Base-by-base conservation (phyloP, 2,329 filamentous ascomycete genomes). In the Trichoderma afroharzianum region DNA sequence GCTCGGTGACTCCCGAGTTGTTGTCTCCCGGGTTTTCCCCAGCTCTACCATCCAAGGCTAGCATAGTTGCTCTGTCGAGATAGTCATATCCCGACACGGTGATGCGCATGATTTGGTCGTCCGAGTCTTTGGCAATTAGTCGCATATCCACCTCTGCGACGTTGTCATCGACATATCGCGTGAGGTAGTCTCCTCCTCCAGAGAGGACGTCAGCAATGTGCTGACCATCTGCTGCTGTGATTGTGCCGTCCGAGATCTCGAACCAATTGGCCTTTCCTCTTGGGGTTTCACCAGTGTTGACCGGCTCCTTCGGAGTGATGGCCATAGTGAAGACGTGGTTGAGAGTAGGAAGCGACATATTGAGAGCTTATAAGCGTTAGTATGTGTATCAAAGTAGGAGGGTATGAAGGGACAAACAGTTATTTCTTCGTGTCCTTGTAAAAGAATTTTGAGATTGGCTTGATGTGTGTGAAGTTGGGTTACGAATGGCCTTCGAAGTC, bases 251-350 rank as follows among this genome's bases (percentile, higher is more conserved):
- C 9, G 55, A 36, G 39, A 69, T 53, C 26, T 69, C 66, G 36
- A 69, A 62, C 66, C 66, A 69, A 15, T 62, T 69, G 32, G 66
- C 57, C 15, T 69, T 69, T 28, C 66, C 66, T 15, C 66, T 61
- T 26, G 66, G 66, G 0, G 66, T 69, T 53, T 61, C 39, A n/a
- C 66, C 66, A 4, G 26, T n/a, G 15, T 69, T 18, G 14, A 62
- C 6, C 1, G 66, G 57, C 7, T n/a, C 32, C 15, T 69, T 69
- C 6, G 57, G 39, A 1, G 39, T 69, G 18, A 69, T 59, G 21
- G 66, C n/a, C 66, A 69, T 62, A 5, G 36, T 69, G 24, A 69
- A 69, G n/a, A 62, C 39, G 39, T 61, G 57, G 7, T 62, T 61
- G 39, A 69, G 66, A 6, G 57, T 69, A 24, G 66, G 66, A n/a